A percentile compares a stretch with the other conserved stretches of the same genome.
These are phyloP conservation scores for Spergularia azorica DNA, from an alignment of 179 eudicot genomes.

Conservation along the genomic window DNA sequence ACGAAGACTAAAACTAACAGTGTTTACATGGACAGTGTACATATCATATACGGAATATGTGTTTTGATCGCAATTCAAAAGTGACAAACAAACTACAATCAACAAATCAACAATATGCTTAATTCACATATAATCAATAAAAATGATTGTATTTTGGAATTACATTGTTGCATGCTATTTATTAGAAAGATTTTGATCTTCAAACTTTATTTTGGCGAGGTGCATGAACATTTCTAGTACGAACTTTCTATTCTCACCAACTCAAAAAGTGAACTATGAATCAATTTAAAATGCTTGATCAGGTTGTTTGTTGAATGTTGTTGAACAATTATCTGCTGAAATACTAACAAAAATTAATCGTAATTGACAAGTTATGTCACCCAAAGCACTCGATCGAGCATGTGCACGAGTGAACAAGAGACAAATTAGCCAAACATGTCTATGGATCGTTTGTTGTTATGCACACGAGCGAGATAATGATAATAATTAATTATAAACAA, in stretches of 20 bases:
- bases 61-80: too few relatives aligned
- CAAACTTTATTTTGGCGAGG: background rate
- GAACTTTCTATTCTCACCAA: constrained; percentile 1
- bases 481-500: background rate
- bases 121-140: too few relatives aligned
- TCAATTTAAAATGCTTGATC: background rate
- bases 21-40: too few relatives aligned
- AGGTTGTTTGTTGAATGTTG: background rate
- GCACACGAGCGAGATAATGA: constrained; percentile 25
- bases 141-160: too few relatives aligned
- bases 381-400: constrained; percentile 3
- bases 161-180: too few relatives aligned
- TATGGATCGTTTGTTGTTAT: constrained; percentile 11
- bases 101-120: too few relatives aligned
- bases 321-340: background rate
- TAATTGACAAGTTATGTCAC: constrained; percentile 20
- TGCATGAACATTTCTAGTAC: constrained; percentile 13
- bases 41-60: too few relatives aligned
- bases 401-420: constrained; percentile 25
- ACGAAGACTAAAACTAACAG: too few relatives aligned
- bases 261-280: background rate
- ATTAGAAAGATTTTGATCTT: too few relatives aligned
- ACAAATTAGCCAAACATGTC: constrained; percentile 12
- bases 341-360: background rate
- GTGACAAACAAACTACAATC: too few relatives aligned